Base-by-base conservation (phyloP, 192 early-diverging fungal genomes). In the Blastocladiella britannica region DNA sequence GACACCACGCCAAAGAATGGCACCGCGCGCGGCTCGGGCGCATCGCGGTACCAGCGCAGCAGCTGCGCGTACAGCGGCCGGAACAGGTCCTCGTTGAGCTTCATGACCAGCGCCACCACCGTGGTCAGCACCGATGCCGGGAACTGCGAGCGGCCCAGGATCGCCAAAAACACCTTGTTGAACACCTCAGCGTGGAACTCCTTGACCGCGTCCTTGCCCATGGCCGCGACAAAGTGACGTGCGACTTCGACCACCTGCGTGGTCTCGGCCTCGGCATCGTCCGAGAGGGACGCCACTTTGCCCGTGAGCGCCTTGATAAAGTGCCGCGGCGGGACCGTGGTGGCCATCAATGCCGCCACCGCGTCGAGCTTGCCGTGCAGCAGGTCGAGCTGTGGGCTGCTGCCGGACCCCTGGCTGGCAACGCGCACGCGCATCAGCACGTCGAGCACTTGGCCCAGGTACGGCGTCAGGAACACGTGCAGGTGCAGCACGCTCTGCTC, bases 11-110 rank as follows among this genome's bases (percentile, higher is more conserved):
- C 53, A 52, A 47, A 5, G 58, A 43, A 8, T 59, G 56, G 53
- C 59, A 55, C 31, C 47, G 12, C 47, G 28, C 29, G 15, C 43
- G 24, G 9, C 60, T 65, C 4, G 59, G 56, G 15, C 61, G 64
- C 6, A 64, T 65, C 71, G 7, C 67, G 70, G 1, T 80, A 79
- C 89, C 89, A 91, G 28, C 83, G 81, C 27, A 89, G 71, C 47
- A 88, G 66, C 64, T 87, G 86, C 56, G 91, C 69, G 78, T 88
- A 95, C 65, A 95, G 55, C 7, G 92, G 91, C 61, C 85, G 87
- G 85, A 98, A 98, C 47, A 88, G 67, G 18, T 82, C 84, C 64
- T 95, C 94, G 69, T 91, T 98, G 61, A 96, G 71, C 65, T 88
- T 90, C 76, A 93, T 76, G 0, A 88, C 80, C 51, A 93, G 61